Percentiles rank a stretch among this genome's conserved stretches.
phyloP scores from a whole-genome alignment of 768 basidiomycete species.

The Podaxis sp. region DNA sequence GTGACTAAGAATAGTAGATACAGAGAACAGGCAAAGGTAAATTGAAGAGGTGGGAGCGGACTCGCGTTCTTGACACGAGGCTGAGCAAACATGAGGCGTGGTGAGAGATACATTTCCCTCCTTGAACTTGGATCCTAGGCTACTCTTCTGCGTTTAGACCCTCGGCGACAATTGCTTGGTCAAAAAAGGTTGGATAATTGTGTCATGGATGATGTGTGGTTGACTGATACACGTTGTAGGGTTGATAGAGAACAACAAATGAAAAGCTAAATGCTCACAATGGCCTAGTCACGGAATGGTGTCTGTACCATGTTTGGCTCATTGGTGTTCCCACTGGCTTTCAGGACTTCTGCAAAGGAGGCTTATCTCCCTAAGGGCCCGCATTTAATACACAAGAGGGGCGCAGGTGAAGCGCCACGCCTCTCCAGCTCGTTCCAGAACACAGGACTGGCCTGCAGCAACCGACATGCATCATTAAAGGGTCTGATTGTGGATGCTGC shows the following conservation, averaged over 20 bases:
- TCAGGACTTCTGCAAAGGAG: no score
- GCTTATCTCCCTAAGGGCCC: no score
- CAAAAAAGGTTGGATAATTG: constrained; percentile 4
- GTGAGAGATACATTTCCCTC: neutral
- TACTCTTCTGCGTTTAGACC: neutral
- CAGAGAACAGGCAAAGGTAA: neutral
- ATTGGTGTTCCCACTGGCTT: no score
- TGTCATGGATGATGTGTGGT: constrained; percentile 1
- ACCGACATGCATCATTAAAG: no score
- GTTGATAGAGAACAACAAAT: neutral
- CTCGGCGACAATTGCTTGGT: neutral
- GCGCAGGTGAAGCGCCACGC: no score
- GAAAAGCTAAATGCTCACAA: neutral
- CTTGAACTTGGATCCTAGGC: neutral
- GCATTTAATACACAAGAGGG: no score
- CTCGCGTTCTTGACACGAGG: constrained; percentile 9
- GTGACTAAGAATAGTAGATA: neutral
- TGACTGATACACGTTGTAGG: constrained; percentile 1
- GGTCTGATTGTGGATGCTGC: no score
- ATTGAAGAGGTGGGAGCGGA: neutral
- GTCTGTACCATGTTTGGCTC: neutral
- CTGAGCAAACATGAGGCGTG: constrained; percentile 9
- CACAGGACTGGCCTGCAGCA: no score
- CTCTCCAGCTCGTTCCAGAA: no score
- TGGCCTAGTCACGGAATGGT: neutral